phyloP scores from a whole-genome alignment of 345 rosid species.

The Erysimum cheiranthoides region DNA sequence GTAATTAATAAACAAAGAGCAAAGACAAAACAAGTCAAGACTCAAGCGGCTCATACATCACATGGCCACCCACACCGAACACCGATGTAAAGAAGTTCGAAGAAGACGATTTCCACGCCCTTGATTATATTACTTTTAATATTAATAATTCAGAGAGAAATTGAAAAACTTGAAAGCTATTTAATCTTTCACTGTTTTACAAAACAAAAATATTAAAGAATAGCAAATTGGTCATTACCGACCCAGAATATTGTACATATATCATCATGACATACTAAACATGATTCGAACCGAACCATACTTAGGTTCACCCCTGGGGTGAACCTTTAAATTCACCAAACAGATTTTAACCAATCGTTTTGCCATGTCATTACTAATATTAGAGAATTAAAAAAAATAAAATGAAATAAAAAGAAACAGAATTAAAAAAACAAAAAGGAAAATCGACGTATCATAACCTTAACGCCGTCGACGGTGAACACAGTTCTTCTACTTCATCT shows the following conservation, averaged over 20 bases:
- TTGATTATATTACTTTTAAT: not conserved
- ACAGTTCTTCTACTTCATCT: no score
- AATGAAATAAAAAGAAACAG: no score
- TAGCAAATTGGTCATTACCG: not conserved
- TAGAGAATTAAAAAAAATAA: no score
- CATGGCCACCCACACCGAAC: slow-evolving; percentile 24
- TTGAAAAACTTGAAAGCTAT: not conserved
- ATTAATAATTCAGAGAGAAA: not conserved
- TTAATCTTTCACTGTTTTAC: not conserved
- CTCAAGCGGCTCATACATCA: slow-evolving; percentile 7
- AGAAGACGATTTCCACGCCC: slow-evolving; percentile 19
- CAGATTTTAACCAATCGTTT: no score
- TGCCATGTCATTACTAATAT: no score
- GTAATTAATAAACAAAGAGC: slow-evolving; percentile 1
- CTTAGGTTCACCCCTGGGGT: no score
- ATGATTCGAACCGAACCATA: no score
- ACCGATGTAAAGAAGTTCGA: not conserved
- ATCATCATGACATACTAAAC: not conserved
- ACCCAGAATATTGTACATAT: not conserved
- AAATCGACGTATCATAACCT: no score
- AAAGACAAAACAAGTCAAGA: slow-evolving; percentile 6
- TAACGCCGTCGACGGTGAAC: no score
- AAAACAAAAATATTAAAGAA: not conserved
- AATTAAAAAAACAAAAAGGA: no score
- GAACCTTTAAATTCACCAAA: no score